Conservation (phyloP, 257 asterid genomes). For the Penstemon davidsonii region DNA sequence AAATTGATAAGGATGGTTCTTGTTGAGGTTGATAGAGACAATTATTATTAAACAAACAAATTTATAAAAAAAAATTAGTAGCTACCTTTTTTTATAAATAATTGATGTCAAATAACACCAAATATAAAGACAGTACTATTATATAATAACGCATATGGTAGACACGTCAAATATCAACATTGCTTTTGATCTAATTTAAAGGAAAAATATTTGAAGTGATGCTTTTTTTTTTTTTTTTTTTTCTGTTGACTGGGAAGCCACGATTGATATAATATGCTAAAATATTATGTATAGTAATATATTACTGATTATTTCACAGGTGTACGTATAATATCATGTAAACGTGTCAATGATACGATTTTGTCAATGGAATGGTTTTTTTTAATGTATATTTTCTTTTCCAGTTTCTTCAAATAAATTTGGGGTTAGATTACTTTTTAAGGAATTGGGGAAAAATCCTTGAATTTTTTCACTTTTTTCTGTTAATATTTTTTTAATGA, state of each 20-base stretch:
- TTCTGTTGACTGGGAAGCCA: not conserved
- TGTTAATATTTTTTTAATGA: too few relatives aligned
- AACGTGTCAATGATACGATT: too few relatives aligned
- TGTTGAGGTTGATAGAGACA: constrained; percentile 38
- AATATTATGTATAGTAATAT: too few relatives aligned
- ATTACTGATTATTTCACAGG: too few relatives aligned
- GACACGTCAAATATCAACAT: not conserved
- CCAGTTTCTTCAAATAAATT: too few relatives aligned
- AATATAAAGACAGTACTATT: not conserved
- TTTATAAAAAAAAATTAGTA: not conserved
- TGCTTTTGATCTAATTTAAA: not conserved
- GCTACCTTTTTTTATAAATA: too few relatives aligned
- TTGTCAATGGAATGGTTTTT: too few relatives aligned
- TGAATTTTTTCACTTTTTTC: too few relatives aligned
- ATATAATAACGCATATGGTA: not conserved
- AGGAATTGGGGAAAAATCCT: too few relatives aligned
- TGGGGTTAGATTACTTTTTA: too few relatives aligned
- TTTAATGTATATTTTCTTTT: too few relatives aligned
- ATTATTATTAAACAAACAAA: constrained; percentile 1
- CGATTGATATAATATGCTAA: not conserved
- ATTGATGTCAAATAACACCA: not conserved
- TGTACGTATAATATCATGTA: too few relatives aligned
- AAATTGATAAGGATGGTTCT: constrained; percentile 34
- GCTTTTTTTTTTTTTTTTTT: not conserved
- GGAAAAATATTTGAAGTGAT: not conserved